Conservation (phyloP, 441 rosid species). For the Populus hybrid region DNA sequence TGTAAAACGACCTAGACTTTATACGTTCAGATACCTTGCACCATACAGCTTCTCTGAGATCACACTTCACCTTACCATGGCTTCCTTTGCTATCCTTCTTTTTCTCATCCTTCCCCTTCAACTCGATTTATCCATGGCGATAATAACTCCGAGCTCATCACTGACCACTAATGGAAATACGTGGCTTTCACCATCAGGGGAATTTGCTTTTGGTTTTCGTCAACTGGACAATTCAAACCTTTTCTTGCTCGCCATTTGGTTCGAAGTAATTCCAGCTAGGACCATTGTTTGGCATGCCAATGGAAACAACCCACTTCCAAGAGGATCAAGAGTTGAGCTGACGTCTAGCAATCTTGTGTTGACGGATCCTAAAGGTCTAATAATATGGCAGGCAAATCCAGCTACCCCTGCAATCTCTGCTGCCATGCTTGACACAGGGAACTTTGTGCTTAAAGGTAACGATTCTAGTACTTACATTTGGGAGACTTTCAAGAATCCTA, state of each 20-base stretch:
- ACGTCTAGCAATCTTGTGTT: constrained; percentile 5
- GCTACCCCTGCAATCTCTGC: background rate
- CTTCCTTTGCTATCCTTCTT: background rate
- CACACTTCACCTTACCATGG: background rate
- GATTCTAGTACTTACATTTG: background rate
- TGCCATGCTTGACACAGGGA: constrained; percentile 17
- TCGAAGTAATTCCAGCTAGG: constrained; percentile 12
- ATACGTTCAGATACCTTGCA: background rate
- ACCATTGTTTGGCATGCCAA: constrained; percentile 17
- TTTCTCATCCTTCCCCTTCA: background rate
- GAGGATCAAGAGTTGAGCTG: constrained; percentile 12
- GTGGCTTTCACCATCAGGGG: constrained; percentile 19
- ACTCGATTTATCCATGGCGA: background rate
- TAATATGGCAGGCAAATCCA: background rate
- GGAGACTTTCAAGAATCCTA: constrained; percentile 22
- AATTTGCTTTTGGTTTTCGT: constrained; percentile 21
- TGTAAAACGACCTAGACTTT: background rate
- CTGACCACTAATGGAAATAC: constrained; percentile 3
- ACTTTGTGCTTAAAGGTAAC: constrained; percentile 16
- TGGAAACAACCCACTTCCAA: background rate
- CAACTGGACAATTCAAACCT: background rate
- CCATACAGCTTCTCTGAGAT: background rate
- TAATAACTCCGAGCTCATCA: constrained; percentile 4
- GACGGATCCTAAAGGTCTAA: constrained; percentile 4
- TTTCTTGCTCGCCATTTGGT: constrained; percentile 22